Conservation (phyloP, 257 asterid species). For the Solanum medicagineum region DNA sequence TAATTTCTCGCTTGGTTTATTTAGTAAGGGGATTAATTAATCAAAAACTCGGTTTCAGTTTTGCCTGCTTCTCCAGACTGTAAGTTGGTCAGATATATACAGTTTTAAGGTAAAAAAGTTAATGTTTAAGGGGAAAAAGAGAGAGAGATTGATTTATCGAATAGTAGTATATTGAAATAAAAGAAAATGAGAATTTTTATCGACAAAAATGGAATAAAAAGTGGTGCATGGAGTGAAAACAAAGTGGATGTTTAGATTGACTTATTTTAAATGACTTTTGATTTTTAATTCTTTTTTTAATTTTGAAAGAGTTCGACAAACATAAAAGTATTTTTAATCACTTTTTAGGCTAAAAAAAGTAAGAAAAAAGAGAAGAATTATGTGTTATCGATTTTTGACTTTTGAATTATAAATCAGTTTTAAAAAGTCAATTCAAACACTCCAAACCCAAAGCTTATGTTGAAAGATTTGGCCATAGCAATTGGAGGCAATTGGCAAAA, state of each 20-base stretch:
- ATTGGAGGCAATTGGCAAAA: conserved; percentile 40
- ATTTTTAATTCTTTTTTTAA: no score
- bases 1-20: neutral
- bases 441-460: conserved; percentile 20
- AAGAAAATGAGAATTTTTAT: neutral
- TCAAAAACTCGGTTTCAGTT: neutral
- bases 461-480: conserved; percentile 25
- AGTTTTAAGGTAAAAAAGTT: neutral
- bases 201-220: conserved; percentile 25
- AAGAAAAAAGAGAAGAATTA: no score
- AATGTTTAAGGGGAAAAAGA: neutral
- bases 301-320: no score
- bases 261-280: no score
- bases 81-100: neutral
- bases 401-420: no score
- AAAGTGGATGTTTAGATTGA: no score
- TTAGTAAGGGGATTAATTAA: neutral
- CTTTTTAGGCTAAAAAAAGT: no score
- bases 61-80: neutral
- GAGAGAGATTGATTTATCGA: neutral
- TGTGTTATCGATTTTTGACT: no score
- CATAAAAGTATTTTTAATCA: no score
- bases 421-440: no score
- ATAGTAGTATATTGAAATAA: no score
- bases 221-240: conserved; percentile 44